phyloP scores from a whole-genome alignment of 164 flowering plant species.

The Platanus orientalis region DNA sequence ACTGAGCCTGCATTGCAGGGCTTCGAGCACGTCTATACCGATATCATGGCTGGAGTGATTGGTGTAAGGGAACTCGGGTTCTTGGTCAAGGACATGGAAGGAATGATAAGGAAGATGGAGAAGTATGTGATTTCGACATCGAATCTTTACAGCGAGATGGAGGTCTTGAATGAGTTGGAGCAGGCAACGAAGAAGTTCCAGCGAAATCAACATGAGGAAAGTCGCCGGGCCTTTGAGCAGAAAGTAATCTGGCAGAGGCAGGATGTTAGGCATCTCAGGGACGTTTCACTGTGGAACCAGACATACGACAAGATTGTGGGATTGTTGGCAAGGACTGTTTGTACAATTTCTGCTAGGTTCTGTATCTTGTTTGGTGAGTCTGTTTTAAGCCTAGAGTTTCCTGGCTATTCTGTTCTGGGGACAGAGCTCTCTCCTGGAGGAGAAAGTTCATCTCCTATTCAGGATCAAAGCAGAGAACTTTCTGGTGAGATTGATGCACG shows the following conservation, averaged over 20 bases:
- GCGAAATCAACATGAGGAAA: constrained; percentile 71
- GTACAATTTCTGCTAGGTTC: constrained; percentile 73
- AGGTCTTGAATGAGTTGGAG: constrained; percentile 83
- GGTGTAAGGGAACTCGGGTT: constrained; percentile 78
- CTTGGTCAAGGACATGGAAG: constrained; percentile 94
- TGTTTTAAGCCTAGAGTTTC: constrained; percentile 11
- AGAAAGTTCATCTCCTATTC: constrained; percentile 22
- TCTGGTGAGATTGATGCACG: constrained; percentile 29
- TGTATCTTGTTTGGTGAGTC: constrained; percentile 56
- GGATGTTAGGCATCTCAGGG: constrained; percentile 73
- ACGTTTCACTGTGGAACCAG: constrained; percentile 84
- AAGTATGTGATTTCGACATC: constrained; percentile 61
- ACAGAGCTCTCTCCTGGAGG: constrained; percentile 12
- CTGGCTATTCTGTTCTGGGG: constrained; percentile 15
- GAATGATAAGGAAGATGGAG: constrained; percentile 88
- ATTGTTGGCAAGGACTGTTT: constrained; percentile 77
- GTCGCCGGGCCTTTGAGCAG: constrained; percentile 71
- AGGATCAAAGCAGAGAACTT: constrained; percentile 21
- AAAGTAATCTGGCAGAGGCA: constrained; percentile 82
- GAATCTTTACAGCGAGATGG: constrained; percentile 66
- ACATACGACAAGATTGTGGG: constrained; percentile 80
- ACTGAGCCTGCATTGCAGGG: constrained; percentile 75
- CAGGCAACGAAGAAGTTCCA: constrained; percentile 72
- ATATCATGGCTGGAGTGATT: constrained; percentile 60
- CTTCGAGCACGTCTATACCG: constrained; percentile 88